Base-by-base conservation (phyloP, 2,329 filamentous ascomycete genomes). In the Tolypocladium ophioglossoides region DNA sequence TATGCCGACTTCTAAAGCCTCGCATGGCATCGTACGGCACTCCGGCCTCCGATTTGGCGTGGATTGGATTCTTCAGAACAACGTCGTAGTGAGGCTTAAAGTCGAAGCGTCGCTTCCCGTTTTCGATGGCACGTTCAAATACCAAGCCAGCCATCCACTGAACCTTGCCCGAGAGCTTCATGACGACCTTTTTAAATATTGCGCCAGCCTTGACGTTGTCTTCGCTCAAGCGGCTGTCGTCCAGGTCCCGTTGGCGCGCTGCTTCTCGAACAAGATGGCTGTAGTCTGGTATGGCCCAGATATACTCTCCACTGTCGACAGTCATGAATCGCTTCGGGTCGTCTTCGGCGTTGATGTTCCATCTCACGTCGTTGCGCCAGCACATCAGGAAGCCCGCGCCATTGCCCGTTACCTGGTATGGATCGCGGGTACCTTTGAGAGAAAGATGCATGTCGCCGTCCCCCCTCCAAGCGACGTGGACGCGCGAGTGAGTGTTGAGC, bases 341-440 rank as follows among this genome's bases (percentile, higher is more conserved):
- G 61, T 95, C 84, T 52, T 90, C 86, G 52, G 85, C 83, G 55
- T 91, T 87, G 52, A 99, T 84, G 56, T 86, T 87, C 83, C 90
- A 95, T 57, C 82, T 84, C 39, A 99, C 91, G 68, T 96, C 88
- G 63, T 91, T 95, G 52, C 94, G 86, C 92, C 92, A 99, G 68
- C 95, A 97, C 91, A 99, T 96, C 46, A 97, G 82, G 65, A 99
- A 95, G 5, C 94, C 94, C 37, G 91, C 91, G 40, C 94, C 94
- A 61, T 92, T 86, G 10, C 92, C 91, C 40, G 91, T 96, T 47
- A 99, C 85, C 56, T 88, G 82, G 67, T 99, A 99, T 2, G 94
- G 94, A 70, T 99, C 92, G 54, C 95, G 83, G 52, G 91, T 83
- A 66, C 88, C 90, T 73, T 99, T 99, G 37, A 99, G 78, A 35